Percentiles rank a stretch among this genome's conserved stretches.
Evolutionary conservation across 106 monocot genomes (phyloP).

Genomic region (Dendrobium huoshanense): DNA sequence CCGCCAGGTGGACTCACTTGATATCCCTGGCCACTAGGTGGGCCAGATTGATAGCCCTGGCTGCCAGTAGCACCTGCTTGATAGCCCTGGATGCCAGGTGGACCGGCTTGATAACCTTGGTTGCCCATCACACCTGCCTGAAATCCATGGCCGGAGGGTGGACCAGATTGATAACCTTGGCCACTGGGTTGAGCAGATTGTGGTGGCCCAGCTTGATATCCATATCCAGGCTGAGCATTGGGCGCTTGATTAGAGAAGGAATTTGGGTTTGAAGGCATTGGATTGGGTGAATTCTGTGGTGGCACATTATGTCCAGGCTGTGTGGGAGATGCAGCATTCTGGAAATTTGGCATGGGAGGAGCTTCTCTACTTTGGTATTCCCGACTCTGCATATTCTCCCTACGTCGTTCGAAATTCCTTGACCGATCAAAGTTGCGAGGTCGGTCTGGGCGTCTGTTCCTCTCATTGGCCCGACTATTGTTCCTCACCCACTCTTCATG

Average conservation of each 20-base stretch:
- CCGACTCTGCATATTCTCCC: slow-evolving; percentile 66
- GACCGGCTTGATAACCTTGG: background rate
- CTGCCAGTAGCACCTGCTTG: slow-evolving; percentile 9
- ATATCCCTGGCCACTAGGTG: slow-evolving; percentile 13
- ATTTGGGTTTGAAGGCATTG: background rate
- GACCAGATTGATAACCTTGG: slow-evolving; percentile 3
- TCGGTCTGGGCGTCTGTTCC: slow-evolving; percentile 78
- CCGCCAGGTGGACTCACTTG: slow-evolving; percentile 17
- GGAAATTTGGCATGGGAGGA: slow-evolving; percentile 12
- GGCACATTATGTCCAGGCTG: background rate
- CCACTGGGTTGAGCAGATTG: slow-evolving; percentile 6
- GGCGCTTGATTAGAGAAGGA: background rate
- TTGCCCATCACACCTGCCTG: slow-evolving; percentile 6
- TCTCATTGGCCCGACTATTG: slow-evolving; percentile 71
- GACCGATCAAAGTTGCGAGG: slow-evolving; percentile 85
- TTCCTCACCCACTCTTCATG: slow-evolving; percentile 81
- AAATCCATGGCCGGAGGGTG: slow-evolving; percentile 11
- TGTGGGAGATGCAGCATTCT: slow-evolving; percentile 9
- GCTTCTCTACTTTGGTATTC: slow-evolving; percentile 33
- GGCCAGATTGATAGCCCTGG: slow-evolving; percentile 16
- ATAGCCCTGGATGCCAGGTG: slow-evolving; percentile 12
- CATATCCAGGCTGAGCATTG: slow-evolving; percentile 2
- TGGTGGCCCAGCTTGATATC: slow-evolving; percentile 10
- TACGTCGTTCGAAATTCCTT: slow-evolving; percentile 77
- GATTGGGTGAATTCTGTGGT: background rate